Percentiles rank a stretch among this genome's conserved stretches.
phyloP scores from a whole-genome alignment of 345 rosid species.

The Linum lewisii region DNA sequence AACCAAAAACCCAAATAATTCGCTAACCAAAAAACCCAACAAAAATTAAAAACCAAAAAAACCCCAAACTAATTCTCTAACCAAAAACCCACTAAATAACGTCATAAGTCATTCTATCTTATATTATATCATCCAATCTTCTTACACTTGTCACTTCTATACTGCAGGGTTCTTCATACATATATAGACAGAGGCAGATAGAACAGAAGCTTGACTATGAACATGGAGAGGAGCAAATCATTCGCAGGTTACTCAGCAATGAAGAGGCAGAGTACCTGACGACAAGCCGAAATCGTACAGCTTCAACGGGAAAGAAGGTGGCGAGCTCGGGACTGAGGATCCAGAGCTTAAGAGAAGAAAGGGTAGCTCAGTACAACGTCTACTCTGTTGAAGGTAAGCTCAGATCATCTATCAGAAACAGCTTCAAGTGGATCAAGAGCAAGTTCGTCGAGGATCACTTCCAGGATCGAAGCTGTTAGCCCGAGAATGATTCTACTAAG shows the following conservation, averaged over 20 bases:
- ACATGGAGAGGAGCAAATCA: conserved; percentile 58
- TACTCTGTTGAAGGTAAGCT: conserved; percentile 49
- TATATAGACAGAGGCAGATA: too few relatives aligned
- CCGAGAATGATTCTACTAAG: not conserved
- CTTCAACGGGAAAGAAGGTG: conserved; percentile 30
- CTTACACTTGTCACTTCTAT: too few relatives aligned
- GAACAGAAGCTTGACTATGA: too few relatives aligned
- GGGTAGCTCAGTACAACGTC: conserved; percentile 52
- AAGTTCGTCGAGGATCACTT: conserved; percentile 27
- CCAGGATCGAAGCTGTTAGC: conserved; percentile 5
- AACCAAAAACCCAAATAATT: too few relatives aligned
- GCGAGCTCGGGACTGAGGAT: conserved; percentile 19
- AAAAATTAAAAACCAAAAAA: too few relatives aligned
- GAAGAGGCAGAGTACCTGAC: conserved; percentile 19
- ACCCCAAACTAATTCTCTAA: too few relatives aligned
- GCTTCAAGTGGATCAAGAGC: conserved; percentile 69
- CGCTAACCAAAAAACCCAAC: too few relatives aligned
- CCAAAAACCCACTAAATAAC: too few relatives aligned
- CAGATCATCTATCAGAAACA: conserved; percentile 39
- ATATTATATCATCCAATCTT: too few relatives aligned
- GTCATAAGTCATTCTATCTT: too few relatives aligned
- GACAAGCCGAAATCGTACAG: conserved; percentile 37
- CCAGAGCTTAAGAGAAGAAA: conserved; percentile 48
- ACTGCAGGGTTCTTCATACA: too few relatives aligned
- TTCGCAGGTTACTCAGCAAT: conserved; percentile 29